Percentiles rank a stretch among this genome's conserved stretches.
phyloP scores from a whole-genome alignment of 2,329 filamentous ascomycete genomes.

The Westerdykella sp. region DNA sequence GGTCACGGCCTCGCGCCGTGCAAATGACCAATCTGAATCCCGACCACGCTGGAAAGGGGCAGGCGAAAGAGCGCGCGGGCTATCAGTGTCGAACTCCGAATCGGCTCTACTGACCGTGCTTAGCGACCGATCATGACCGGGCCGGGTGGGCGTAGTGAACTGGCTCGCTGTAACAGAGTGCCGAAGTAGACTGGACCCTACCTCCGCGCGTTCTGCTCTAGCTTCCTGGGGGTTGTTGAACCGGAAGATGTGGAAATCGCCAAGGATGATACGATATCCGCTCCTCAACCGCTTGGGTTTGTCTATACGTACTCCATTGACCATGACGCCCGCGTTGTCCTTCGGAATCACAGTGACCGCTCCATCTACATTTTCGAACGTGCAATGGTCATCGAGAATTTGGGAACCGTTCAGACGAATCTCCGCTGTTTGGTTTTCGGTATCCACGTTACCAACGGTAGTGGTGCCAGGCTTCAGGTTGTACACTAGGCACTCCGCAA shows the following conservation, averaged over 20 bases:
- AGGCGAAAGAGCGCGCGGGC: conserved; percentile 74
- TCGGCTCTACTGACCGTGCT: conserved; percentile 64
- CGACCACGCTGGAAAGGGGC: conserved; percentile 60
- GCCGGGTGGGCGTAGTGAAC: conserved; percentile 59
- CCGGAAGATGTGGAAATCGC: conserved; percentile 97
- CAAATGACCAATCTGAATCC: conserved; percentile 93
- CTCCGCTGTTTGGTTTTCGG: conserved; percentile 68
- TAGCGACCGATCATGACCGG: conserved; percentile 64
- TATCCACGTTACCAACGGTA: conserved; percentile 89
- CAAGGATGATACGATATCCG: conserved; percentile 89
- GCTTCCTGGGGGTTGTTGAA: conserved; percentile 98
- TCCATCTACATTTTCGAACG: conserved; percentile 88
- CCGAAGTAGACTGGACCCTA: conserved; percentile 67
- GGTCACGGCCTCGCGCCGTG: conserved; percentile 84
- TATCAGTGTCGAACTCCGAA: conserved; percentile 67
- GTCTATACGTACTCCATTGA: conserved; percentile 85
- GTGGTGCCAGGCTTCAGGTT: conserved; percentile 95
- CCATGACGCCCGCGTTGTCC: conserved; percentile 95
- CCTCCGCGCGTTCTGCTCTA: conserved; percentile 80
- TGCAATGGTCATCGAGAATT: conserved; percentile 87
- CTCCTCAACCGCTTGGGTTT: conserved; percentile 82
- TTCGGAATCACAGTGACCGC: conserved; percentile 84
- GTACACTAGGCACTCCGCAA: conserved; percentile 95
- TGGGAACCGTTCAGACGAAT: conserved; percentile 91
- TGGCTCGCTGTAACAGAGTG: conserved; percentile 66